A percentile compares a stretch with the other conserved stretches of the same genome.
Evolutionary conservation across 1,284 basidiomycete species (phyloP).

Genomic region (Bondarzewia mesenterica): DNA sequence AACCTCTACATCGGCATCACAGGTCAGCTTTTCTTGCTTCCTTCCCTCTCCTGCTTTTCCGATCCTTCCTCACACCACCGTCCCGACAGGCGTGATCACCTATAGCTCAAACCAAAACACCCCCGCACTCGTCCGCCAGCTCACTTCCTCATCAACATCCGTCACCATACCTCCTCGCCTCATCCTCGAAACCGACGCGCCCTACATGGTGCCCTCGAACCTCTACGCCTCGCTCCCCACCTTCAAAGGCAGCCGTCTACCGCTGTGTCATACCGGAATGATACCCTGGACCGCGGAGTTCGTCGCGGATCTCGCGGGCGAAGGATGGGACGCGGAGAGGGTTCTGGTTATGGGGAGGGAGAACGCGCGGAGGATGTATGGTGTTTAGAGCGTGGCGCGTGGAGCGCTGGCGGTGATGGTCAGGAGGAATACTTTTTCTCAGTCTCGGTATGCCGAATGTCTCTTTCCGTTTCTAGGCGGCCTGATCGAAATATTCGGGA

Average conservation of each 20-base stretch:
- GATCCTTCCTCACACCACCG: not conserved
- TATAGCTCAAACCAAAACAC: slow-evolving; percentile 69
- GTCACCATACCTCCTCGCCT: slow-evolving; percentile 32
- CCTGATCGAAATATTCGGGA: no score
- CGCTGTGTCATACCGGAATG: slow-evolving; percentile 72
- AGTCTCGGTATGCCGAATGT: no score
- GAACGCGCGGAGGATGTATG: slow-evolving; percentile 59
- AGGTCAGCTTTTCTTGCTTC: slow-evolving; percentile 27
- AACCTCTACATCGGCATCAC: slow-evolving; percentile 79
- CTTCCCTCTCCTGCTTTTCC: not conserved
- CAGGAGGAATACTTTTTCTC: no score
- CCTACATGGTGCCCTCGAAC: slow-evolving; percentile 75
- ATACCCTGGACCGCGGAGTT: slow-evolving; percentile 78
- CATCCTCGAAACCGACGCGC: slow-evolving; percentile 76
- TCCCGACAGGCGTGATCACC: slow-evolving; percentile 71
- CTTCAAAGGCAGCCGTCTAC: slow-evolving; percentile 52
- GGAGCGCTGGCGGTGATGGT: no score
- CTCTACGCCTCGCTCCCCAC: slow-evolving; percentile 49
- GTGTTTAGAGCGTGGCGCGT: slow-evolving; percentile 44
- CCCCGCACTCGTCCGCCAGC: slow-evolving; percentile 44
- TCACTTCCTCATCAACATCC: slow-evolving; percentile 26
- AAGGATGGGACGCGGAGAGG: slow-evolving; percentile 44
- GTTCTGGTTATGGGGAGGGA: slow-evolving; percentile 57
- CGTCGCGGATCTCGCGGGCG: slow-evolving; percentile 44
- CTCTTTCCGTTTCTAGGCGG: no score